These are phyloP conservation scores for Fraxinus paxiana DNA, from an alignment of 305 asterid species.

Conservation along the genomic window DNA sequence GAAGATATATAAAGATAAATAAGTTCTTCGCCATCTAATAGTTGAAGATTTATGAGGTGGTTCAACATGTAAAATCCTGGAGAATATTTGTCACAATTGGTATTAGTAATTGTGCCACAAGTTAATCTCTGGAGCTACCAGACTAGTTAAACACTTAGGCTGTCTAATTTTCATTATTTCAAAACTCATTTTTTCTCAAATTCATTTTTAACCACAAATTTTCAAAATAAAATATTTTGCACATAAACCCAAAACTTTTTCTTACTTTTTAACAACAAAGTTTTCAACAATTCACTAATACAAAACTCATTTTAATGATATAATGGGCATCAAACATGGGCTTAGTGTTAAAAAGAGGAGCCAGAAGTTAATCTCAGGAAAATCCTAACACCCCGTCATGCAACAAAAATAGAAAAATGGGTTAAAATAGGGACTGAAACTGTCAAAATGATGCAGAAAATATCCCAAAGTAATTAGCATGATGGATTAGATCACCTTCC, in stretches of 20 bases:
- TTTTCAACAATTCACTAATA: neutral
- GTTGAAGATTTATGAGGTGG: neutral
- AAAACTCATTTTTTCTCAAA: neutral
- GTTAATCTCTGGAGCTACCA: neutral
- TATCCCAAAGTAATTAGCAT: neutral
- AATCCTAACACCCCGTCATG: neutral
- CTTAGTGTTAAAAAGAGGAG: neutral
- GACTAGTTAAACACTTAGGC: neutral
- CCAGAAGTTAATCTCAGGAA: neutral
- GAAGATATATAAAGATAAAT: neutral
- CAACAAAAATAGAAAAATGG: slow-evolving; percentile 8
- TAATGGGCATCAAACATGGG: neutral
- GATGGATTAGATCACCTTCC: neutral
- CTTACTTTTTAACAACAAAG: neutral
- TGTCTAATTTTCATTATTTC: neutral
- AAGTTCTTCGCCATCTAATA: neutral
- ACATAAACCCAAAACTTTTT: neutral
- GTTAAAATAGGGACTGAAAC: neutral
- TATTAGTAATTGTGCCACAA: neutral
- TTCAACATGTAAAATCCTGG: neutral
- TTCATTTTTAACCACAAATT: neutral
- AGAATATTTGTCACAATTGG: neutral
- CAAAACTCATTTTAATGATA: neutral
- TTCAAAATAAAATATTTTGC: neutral
- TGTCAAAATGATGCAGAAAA: neutral